Evolutionary conservation across 2,329 filamentous ascomycete genomes (phyloP).

Genomic region (Aspergillus brunneoviolaceus): DNA sequence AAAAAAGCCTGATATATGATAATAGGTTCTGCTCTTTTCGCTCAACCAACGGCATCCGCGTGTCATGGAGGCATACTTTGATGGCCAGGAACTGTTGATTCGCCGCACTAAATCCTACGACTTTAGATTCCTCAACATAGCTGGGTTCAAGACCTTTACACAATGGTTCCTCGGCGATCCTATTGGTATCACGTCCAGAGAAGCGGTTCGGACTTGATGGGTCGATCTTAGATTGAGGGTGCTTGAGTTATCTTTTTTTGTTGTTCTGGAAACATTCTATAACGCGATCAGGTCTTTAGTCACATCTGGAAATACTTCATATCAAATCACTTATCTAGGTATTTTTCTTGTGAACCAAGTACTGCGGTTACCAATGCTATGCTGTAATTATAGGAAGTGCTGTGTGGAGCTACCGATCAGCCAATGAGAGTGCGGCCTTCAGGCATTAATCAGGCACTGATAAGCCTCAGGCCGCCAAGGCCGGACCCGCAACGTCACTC

Average conservation of each 20-base stretch:
- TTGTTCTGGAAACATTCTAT: neutral
- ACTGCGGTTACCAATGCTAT: no score
- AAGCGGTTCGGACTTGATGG: neutral
- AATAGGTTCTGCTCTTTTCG: slow-evolving; percentile 1
- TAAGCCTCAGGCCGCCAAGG: neutral
- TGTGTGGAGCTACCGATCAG: no score
- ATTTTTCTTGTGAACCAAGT: no score
- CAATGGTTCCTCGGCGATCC: slow-evolving; percentile 3
- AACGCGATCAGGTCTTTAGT: neutral
- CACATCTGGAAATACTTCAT: no score
- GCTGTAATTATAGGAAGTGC: no score
- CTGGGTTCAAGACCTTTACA: slow-evolving; percentile 5
- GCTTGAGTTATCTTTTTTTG: neutral
- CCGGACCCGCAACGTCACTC: neutral
- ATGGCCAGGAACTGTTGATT: slow-evolving; percentile 6
- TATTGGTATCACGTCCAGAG: slow-evolving; percentile 1
- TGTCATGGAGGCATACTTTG: slow-evolving; percentile 7
- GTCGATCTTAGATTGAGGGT: neutral
- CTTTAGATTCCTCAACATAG: neutral
- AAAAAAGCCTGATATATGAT: neutral
- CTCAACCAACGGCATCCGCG: slow-evolving; percentile 3
- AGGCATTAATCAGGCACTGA: neutral
- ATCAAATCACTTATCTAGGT: no score
- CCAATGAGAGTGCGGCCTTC: no score
- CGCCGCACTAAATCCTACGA: neutral